Percentiles rank a stretch among this genome's conserved stretches.
These are phyloP conservation scores for Flaveria linearis DNA, from an alignment of 129 eudicot species.

Conservation along the genomic window DNA sequence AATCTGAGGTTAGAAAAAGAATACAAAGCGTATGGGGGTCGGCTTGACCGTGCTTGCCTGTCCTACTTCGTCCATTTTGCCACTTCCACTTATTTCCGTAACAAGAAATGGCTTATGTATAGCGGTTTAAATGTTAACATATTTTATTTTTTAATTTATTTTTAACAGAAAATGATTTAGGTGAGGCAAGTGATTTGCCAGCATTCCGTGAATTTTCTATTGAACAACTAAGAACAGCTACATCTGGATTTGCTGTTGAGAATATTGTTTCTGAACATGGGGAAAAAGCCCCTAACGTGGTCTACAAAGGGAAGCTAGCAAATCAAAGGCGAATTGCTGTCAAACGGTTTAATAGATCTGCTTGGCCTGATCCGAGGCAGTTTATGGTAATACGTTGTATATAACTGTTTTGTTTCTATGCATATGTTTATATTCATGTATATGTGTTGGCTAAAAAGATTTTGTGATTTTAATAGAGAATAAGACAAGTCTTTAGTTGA, in stretches of 20 bases:
- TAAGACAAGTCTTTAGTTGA: too few species aligned
- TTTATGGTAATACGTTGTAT: conserved; percentile 48
- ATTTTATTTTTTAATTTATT: neutral
- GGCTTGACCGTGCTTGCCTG: too few species aligned
- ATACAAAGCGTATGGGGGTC: neutral
- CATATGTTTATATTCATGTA: neutral
- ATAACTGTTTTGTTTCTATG: neutral
- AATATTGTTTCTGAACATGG: conserved; percentile 87
- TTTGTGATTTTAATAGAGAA: too few species aligned
- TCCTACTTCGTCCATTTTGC: neutral
- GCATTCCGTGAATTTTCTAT: conserved; percentile 57
- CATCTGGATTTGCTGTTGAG: conserved; percentile 79
- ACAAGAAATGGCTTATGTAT: neutral
- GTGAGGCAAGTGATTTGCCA: conserved; percentile 61
- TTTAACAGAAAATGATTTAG: conserved; percentile 53
- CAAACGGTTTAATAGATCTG: conserved; percentile 76
- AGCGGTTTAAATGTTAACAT: neutral
- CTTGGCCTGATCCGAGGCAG: conserved; percentile 83
- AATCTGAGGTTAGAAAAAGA: neutral
- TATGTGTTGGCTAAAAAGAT: too few species aligned
- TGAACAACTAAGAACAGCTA: conserved; percentile 65
- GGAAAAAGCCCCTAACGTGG: conserved; percentile 84
- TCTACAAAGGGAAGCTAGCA: conserved; percentile 77
- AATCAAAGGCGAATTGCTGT: conserved; percentile 73
- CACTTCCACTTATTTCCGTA: neutral